Evolutionary conservation across 2,329 filamentous ascomycete genomes (phyloP).

Genomic region (Trichoderma hamatum): DNA sequence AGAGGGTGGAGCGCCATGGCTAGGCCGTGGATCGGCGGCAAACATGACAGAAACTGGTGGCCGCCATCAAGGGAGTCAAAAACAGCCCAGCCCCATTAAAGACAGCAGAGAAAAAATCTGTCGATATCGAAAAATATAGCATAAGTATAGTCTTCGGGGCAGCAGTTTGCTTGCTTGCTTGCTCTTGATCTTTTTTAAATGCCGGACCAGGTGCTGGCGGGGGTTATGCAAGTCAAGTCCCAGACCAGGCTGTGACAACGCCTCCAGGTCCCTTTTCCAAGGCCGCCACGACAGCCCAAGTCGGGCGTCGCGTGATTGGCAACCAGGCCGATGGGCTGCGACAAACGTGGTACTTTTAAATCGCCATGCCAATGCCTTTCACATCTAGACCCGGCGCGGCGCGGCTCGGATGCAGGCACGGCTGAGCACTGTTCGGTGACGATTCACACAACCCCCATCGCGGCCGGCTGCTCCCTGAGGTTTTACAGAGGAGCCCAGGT

Average conservation of each 20-base stretch:
- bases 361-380: slow-evolving; percentile 25
- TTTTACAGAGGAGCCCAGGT: slow-evolving; percentile 27
- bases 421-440: slow-evolving; percentile 19
- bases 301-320: slow-evolving; percentile 18
- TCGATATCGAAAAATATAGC: neutral
- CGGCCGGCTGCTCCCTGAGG: slow-evolving; percentile 25
- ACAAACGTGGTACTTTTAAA: slow-evolving; percentile 25
- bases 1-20: slow-evolving; percentile 20
- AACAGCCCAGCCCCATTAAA: slow-evolving; percentile 13
- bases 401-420: slow-evolving; percentile 24
- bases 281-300: slow-evolving; percentile 20
- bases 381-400: slow-evolving; percentile 23
- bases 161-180: neutral
- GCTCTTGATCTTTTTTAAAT: neutral
- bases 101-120: neutral
- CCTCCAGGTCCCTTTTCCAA: neutral
- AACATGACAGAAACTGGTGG: slow-evolving; percentile 17
- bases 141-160: neutral
- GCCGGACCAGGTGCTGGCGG: slow-evolving; percentile 6
- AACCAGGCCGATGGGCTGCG: slow-evolving; percentile 20
- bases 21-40: slow-evolving; percentile 24
- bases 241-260: neutral
- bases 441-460: slow-evolving; percentile 14
- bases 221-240: neutral
- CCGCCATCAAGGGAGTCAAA: slow-evolving; percentile 14